These are phyloP conservation scores for Magnolia changhungtana DNA, from an alignment of 164 flowering plant species.

Conservation along the genomic window DNA sequence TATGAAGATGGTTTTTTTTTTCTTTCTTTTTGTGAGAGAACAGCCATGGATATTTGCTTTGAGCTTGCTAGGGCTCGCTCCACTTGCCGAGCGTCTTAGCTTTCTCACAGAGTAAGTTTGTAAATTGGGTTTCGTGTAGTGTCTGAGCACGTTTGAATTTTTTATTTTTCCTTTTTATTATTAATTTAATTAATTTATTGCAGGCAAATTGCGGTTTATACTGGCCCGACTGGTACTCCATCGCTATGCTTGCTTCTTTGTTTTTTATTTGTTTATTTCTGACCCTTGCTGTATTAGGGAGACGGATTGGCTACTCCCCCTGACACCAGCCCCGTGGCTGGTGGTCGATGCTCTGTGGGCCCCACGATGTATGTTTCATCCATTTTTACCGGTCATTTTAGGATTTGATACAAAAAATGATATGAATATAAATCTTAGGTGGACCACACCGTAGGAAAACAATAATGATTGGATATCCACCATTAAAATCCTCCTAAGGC, in stretches of 20 bases:
- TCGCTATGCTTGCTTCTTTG: neutral
- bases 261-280: no score
- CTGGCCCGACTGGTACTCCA: constrained; percentile 82
- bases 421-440: no score
- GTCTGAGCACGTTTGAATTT: neutral
- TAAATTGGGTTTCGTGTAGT: neutral
- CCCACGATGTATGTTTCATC: no score
- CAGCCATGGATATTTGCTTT: constrained; percentile 90
- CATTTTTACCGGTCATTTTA: no score
- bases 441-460: no score
- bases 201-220: constrained; percentile 86
- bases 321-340: no score
- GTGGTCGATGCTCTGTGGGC: no score
- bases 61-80: constrained; percentile 82
- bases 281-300: no score
- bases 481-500: no score
- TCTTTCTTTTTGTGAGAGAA: neutral
- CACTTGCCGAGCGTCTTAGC: constrained; percentile 92
- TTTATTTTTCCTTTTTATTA: neutral
- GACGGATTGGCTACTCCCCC: no score
- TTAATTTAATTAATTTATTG: constrained; percentile 7
- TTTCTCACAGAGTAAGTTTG: constrained; percentile 85
- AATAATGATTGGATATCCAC: no score
- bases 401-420: no score
- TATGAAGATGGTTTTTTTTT: neutral